Conservation (phyloP, 257 asterid species). For the Nicotiana paniculata region DNA sequence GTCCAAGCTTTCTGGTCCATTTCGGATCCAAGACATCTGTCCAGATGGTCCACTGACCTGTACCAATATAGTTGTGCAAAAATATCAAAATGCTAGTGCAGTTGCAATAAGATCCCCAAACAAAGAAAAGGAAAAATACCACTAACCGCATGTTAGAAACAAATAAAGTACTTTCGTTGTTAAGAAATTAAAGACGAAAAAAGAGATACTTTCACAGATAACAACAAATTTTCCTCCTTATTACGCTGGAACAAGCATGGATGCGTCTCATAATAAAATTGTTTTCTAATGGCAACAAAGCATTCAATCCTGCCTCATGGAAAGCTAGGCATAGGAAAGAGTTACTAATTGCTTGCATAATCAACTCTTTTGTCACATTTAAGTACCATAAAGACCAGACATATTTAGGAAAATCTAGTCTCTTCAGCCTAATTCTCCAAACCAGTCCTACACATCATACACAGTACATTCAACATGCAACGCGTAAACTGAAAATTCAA, state of each 20-base stretch:
- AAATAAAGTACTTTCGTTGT: not conserved
- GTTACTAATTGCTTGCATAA: not conserved
- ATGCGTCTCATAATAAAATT: not conserved
- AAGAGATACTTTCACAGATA: not conserved
- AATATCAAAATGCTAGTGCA: constrained; percentile 1
- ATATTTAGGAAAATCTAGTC: not conserved
- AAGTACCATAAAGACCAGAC: not conserved
- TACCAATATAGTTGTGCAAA: constrained; percentile 11
- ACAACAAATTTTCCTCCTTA: not conserved
- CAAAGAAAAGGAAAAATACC: not conserved
- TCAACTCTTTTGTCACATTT: not conserved
- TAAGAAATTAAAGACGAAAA: not conserved
- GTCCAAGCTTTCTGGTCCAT: constrained; percentile 74
- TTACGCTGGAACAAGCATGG: not conserved
- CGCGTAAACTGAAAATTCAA: not conserved
- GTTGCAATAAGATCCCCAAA: not conserved
- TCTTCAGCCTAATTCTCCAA: not conserved
- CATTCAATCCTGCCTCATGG: not conserved
- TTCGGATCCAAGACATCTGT: constrained; percentile 90
- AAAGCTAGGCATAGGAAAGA: not conserved
- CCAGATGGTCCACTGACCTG: constrained; percentile 97
- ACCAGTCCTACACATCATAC: not conserved
- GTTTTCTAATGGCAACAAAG: not conserved
- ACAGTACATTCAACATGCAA: not conserved
- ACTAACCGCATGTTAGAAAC: not conserved